A percentile compares a stretch with the other conserved stretches of the same genome.
These are phyloP conservation scores for Trichomonas tenax DNA, from an alignment of 208 protist genomes.

Conservation along the genomic window DNA sequence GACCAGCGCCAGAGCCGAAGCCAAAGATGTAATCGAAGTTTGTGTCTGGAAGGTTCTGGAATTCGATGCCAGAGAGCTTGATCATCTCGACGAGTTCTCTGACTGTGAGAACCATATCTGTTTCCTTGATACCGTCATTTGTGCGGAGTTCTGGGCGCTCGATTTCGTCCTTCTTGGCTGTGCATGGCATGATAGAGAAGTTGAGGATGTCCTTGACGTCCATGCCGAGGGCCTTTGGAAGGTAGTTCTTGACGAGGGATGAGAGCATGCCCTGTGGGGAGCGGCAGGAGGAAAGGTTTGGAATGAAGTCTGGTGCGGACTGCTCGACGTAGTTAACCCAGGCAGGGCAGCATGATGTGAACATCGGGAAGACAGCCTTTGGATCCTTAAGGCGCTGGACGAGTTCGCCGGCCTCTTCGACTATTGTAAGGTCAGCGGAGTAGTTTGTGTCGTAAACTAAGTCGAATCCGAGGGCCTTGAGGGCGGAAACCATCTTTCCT, in stretches of 20 bases:
- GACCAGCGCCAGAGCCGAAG: too few relatives aligned
- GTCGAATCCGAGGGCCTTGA: neutral
- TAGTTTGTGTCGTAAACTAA: neutral
- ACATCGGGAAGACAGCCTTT: too few relatives aligned
- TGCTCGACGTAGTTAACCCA: slow-evolving; percentile 38
- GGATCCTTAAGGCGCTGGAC: slow-evolving; percentile 13
- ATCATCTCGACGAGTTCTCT: slow-evolving; percentile 22
- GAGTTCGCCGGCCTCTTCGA: slow-evolving; percentile 27
- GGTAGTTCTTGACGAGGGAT: slow-evolving; percentile 28
- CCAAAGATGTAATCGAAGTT: slow-evolving; percentile 32
- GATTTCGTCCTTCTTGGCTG: slow-evolving; percentile 30
- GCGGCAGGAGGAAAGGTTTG: slow-evolving; percentile 37
- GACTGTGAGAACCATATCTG: neutral
- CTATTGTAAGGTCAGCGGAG: neutral
- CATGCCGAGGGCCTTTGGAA: neutral
- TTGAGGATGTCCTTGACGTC: neutral
- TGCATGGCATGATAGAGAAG: slow-evolving; percentile 38
- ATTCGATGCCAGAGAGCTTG: neutral
- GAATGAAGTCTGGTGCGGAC: slow-evolving; percentile 37
- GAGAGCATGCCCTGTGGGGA: slow-evolving; percentile 39
- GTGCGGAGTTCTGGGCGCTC: neutral
- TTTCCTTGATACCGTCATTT: slow-evolving; percentile 22
- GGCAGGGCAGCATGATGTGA: slow-evolving; percentile 37
- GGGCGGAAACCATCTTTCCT: neutral
- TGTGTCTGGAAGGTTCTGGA: neutral